phyloP scores from a whole-genome alignment of 441 rosid genomes.

The Populus trichocarpa region DNA sequence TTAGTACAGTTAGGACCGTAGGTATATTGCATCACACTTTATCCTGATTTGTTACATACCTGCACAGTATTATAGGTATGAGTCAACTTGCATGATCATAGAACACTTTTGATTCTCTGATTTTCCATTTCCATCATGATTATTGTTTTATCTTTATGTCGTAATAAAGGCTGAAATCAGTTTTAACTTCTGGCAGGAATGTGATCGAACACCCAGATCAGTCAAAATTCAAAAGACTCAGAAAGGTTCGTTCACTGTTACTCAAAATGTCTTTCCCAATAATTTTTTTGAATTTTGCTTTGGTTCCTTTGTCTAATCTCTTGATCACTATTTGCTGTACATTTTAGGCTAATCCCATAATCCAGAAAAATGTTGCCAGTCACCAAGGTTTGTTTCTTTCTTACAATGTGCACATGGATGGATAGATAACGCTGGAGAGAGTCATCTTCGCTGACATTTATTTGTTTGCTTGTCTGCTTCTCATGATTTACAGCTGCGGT shows the following conservation, averaged over 20 bases:
- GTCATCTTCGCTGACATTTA: neutral
- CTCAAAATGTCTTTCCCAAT: neutral
- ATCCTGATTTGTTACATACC: neutral
- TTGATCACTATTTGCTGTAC: slow-evolving; percentile 11
- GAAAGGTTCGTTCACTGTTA: slow-evolving; percentile 51
- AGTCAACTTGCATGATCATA: neutral
- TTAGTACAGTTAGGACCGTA: neutral
- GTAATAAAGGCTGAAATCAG: slow-evolving; percentile 9
- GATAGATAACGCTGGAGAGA: neutral
- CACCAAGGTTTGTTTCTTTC: slow-evolving; percentile 48
- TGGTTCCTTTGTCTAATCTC: neutral
- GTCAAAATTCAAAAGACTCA: slow-evolving; percentile 65
- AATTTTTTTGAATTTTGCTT: slow-evolving; percentile 2
- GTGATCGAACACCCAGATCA: slow-evolving; percentile 78
- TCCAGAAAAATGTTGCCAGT: slow-evolving; percentile 60
- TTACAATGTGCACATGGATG: neutral
- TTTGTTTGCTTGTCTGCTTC: neutral
- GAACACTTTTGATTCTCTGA: neutral
- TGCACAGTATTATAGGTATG: neutral
- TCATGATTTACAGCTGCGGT: slow-evolving; percentile 59
- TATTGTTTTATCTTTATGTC: too few relatives aligned
- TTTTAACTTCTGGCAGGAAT: slow-evolving; percentile 44
- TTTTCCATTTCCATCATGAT: neutral
- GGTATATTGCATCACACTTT: neutral
- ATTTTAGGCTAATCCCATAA: slow-evolving; percentile 74